Percentiles rank a stretch among this genome's conserved stretches.
These are phyloP conservation scores for Lichtheimia ornata DNA, from an alignment of 371 early-diverging fungal genomes.

Conservation along the genomic window DNA sequence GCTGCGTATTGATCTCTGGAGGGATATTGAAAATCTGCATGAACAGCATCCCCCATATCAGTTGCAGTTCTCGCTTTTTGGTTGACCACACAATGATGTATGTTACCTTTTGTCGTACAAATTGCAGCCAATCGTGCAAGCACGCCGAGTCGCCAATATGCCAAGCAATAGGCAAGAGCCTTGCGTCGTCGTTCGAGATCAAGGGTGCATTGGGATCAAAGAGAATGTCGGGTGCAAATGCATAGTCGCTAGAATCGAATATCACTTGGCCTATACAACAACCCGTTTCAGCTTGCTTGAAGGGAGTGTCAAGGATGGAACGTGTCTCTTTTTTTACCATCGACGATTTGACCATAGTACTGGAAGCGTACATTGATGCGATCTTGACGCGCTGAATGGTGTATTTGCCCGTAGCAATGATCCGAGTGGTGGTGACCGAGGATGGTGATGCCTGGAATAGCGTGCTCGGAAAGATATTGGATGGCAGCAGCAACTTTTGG, in stretches of 20 bases:
- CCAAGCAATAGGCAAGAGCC: background rate
- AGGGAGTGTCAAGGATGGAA: background rate
- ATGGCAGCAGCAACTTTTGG: too few relatives aligned
- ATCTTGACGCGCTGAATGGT: background rate
- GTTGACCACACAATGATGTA: too few relatives aligned
- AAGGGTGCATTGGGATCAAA: background rate
- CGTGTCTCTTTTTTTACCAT: background rate
- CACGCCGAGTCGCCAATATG: background rate
- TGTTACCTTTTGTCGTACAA: constrained; percentile 1
- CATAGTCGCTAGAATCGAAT: constrained; percentile 1
- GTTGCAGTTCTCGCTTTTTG: too few relatives aligned
- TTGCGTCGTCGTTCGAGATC: background rate
- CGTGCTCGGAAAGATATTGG: too few relatives aligned
- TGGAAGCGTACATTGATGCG: background rate
- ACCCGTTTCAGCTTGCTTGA: background rate
- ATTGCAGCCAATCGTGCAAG: background rate
- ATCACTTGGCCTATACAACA: background rate
- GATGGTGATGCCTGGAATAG: background rate
- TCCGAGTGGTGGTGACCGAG: background rate
- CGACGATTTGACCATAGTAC: background rate
- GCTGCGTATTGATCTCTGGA: too few relatives aligned
- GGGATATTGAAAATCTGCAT: too few relatives aligned
- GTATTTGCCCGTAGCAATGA: background rate
- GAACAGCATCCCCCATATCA: too few relatives aligned
- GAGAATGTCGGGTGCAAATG: background rate